Conservation (phyloP, 2,329 filamentous ascomycete species). For the Cladophialophora bantiana region DNA sequence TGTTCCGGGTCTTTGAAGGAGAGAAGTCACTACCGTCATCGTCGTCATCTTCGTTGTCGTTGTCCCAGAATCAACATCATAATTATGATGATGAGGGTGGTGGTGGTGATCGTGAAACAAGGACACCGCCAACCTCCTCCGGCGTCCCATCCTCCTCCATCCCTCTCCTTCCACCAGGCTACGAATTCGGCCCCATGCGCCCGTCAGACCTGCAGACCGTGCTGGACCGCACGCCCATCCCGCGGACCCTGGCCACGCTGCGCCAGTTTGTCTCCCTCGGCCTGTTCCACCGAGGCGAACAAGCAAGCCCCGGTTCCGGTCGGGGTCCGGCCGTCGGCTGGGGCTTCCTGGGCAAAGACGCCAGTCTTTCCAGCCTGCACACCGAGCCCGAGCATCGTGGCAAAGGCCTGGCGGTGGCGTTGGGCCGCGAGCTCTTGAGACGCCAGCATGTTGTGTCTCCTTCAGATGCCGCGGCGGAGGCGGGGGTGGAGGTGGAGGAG, state of each 20-base stretch:
- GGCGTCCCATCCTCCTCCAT: neutral
- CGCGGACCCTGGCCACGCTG: slow-evolving; percentile 46
- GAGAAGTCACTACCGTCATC: neutral
- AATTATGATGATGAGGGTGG: too few species aligned
- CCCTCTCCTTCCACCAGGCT: slow-evolving; percentile 19
- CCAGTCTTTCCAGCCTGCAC: slow-evolving; percentile 48
- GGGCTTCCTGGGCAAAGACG: slow-evolving; percentile 51
- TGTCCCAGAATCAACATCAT: too few species aligned
- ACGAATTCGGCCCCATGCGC: slow-evolving; percentile 28
- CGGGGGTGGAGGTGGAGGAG: slow-evolving; percentile 17
- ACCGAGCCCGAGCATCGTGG: slow-evolving; percentile 53
- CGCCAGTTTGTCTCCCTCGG: slow-evolving; percentile 46
- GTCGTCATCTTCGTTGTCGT: neutral
- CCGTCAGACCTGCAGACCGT: slow-evolving; percentile 47
- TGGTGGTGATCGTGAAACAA: too few species aligned
- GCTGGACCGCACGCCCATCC: slow-evolving; percentile 49
- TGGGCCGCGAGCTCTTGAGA: slow-evolving; percentile 47
- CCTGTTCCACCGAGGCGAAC: slow-evolving; percentile 42
- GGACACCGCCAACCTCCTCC: neutral
- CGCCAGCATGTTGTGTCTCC: slow-evolving; percentile 40
- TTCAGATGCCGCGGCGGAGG: neutral
- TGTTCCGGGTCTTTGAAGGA: slow-evolving; percentile 41
- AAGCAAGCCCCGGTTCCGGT: neutral
- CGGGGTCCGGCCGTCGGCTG: slow-evolving; percentile 46
- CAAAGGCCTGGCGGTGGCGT: slow-evolving; percentile 45